Evolutionary conservation across 2,329 filamentous ascomycete genomes (phyloP).

Genomic region (Beauveria pseudobassiana): DNA sequence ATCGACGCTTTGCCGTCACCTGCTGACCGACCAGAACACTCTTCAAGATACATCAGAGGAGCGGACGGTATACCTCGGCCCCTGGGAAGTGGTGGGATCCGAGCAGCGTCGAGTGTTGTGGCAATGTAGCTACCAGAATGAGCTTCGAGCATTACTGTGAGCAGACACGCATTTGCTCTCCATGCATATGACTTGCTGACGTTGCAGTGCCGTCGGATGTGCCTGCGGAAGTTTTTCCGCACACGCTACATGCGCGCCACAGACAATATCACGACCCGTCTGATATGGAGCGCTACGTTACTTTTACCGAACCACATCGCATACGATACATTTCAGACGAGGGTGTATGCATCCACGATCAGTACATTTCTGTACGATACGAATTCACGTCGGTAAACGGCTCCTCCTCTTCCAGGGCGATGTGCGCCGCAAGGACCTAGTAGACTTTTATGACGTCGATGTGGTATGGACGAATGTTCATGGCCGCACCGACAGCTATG

Average conservation of each 20-base stretch:
- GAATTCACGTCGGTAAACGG: constrained; percentile 42
- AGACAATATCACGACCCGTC: constrained; percentile 42
- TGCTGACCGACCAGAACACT: constrained; percentile 31
- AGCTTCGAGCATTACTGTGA: constrained; percentile 43
- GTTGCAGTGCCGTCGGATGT: constrained; percentile 36
- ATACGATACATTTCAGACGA: constrained; percentile 40
- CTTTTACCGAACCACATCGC: constrained; percentile 40
- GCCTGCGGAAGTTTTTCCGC: constrained; percentile 38
- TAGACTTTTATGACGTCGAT: constrained; percentile 46
- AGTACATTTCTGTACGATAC: constrained; percentile 40
- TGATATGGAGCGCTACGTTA: constrained; percentile 42
- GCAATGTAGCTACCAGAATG: constrained; percentile 46
- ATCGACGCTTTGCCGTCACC: neutral
- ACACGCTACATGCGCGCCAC: constrained; percentile 43
- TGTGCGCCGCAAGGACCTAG: constrained; percentile 37
- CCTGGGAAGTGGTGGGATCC: constrained; percentile 42
- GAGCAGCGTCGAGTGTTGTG: constrained; percentile 43
- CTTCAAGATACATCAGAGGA: constrained; percentile 42
- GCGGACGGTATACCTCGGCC: constrained; percentile 44
- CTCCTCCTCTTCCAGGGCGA: constrained; percentile 44
- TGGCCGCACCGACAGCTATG: constrained; percentile 41
- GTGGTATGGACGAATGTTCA: constrained; percentile 45
- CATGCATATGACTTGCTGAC: constrained; percentile 10
- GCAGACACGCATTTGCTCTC: constrained; percentile 14
- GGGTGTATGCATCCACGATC: constrained; percentile 40